Evolutionary conservation across 2,329 filamentous ascomycete species (phyloP), one percentile per base, ranked within the genome.

Genomic region (Trichoderma arundinaceum): DNA sequence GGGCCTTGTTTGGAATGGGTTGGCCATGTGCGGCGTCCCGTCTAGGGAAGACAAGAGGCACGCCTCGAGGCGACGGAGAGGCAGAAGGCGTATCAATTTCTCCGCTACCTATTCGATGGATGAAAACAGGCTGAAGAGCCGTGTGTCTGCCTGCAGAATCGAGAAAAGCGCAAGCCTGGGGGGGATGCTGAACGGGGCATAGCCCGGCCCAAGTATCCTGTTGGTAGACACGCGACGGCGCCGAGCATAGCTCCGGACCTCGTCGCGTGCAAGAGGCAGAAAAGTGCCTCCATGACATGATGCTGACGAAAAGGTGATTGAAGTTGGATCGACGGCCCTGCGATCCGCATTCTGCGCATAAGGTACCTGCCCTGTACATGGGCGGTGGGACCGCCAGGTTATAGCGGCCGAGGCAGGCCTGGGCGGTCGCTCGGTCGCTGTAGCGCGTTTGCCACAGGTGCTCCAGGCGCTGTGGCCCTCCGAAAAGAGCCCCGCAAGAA

Each of bases 271-370:
- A 33, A 33, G 15, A 15, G 17, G 33, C 10, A 22, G 17, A 52
- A 38, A 15, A 38, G 41, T 5, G 33, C 19, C 35, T 59, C 49
- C n/a, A 52, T 63, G 59, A 63, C 59, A 63, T 54, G 59, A 63
- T 63, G 59, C 59, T 63, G 59, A 63, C 59, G 59, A 54, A 62
- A 46, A 44, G 39, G 32, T 41, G 32, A 51, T 63, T 22, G 35
- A 12, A 60, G 17, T 51, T 60, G 57, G 54, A 46, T 48, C 32
- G 22, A 28, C 54, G 54, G 54, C 41, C 54, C 17, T 43, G 58
- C 43, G 35, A 49, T 60, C 35, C 46, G 57, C 57, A 60, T 60
- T 39, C 57, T 60, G 57, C 57, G 44, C 57, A 39, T 60, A 48
- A 60, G 57, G 22, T 61, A 51, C 57, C 19, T 51, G 44, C 19